Evolutionary conservation across 192 early-diverging fungal genomes (phyloP), one percentile per base, ranked within the genome.

Genomic region (Coemansia sp.): DNA sequence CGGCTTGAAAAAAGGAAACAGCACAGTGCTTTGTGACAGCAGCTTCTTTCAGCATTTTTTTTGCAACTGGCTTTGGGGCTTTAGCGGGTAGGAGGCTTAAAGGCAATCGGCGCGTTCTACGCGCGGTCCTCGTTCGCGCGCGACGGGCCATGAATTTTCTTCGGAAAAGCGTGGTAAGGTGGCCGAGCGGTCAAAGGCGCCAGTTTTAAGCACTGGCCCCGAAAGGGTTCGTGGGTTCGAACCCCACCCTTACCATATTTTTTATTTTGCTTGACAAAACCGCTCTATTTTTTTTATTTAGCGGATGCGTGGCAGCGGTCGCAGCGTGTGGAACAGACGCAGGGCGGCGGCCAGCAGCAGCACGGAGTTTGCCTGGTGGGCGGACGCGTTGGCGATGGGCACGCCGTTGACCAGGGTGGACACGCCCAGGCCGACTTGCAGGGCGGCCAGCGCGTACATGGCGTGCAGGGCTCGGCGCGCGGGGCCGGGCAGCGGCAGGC

Each of bases 281-380:
- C 12, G 1, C 34, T 29, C 3, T 29, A 29, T 5, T 5, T 29
- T 3, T 8, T 29, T 3, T 8, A 3, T 5, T 29, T 29, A 5
- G 8, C 8, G 8, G n/a, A 69, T 50, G 55, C 67, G 60, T 6
- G 62, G 55, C 14, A 76, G 45, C 1, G 73, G 73, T 8, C 67
- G 57, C 26, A 76, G 54, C 7, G 73, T 62, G 55, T 76, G 73
- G 54, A 45, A 58, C 12, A 76, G 58, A 5, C 73, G 57, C 27
- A 76, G 35, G 4, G 87, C 83, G 4, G 87, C 74, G 0, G 92
- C 88, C 53, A 95, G 70, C 17, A 98, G 74, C 27, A 90, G 82
- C 32, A 98, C 78, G 12, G 92, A 91, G 20, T 93, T 93, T 26
- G 87, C 89, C 70, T 98, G 96, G 75, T 98, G 96, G 11, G 91